These are phyloP conservation scores for Elongisporangium anandrum DNA, from an alignment of 352 stramenopile species.

Conservation along the genomic window DNA sequence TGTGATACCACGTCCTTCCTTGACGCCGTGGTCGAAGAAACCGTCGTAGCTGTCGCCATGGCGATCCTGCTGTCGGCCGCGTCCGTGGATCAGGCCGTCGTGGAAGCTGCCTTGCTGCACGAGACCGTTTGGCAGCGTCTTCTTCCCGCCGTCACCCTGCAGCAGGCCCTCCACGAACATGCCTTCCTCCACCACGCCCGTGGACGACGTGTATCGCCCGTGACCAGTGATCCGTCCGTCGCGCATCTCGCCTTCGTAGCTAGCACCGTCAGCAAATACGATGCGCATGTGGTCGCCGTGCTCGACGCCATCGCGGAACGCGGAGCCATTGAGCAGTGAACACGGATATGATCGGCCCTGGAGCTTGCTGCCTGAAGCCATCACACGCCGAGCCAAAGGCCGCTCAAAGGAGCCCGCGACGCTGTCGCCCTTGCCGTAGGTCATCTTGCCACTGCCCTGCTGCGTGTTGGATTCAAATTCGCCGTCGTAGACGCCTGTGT, in stretches of 20 bases:
- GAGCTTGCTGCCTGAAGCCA: conserved; percentile 26
- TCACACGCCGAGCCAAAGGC: conserved; percentile 33
- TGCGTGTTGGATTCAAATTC: conserved; percentile 41
- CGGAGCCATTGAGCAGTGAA: conserved; percentile 45
- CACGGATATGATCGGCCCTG: conserved; percentile 20
- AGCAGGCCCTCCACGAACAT: conserved; percentile 52
- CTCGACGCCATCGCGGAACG: conserved; percentile 46
- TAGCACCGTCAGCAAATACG: conserved; percentile 54
- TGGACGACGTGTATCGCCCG: conserved; percentile 56
- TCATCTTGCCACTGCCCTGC: conserved; percentile 39
- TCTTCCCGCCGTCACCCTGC: conserved; percentile 37
- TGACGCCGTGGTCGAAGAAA: conserved; percentile 50
- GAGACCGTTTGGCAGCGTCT: conserved; percentile 45
- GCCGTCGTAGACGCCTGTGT: conserved; percentile 59
- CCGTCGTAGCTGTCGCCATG: conserved; percentile 57
- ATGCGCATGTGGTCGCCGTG: conserved; percentile 43
- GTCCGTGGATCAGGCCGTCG: conserved; percentile 41
- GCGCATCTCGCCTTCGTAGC: conserved; percentile 63
- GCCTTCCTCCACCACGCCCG: conserved; percentile 59
- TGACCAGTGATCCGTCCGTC: conserved; percentile 48
- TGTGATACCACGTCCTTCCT: conserved; percentile 33
- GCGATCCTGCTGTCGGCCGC: conserved; percentile 24
- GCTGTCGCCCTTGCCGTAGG: conserved; percentile 56
- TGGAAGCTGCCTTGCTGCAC: conserved; percentile 42
- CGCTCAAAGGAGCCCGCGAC: conserved; percentile 42